Evolutionary conservation across 1,284 basidiomycete species (phyloP), one percentile per base, ranked within the genome.

Genomic region (Sanghuangporus sanghuang): DNA sequence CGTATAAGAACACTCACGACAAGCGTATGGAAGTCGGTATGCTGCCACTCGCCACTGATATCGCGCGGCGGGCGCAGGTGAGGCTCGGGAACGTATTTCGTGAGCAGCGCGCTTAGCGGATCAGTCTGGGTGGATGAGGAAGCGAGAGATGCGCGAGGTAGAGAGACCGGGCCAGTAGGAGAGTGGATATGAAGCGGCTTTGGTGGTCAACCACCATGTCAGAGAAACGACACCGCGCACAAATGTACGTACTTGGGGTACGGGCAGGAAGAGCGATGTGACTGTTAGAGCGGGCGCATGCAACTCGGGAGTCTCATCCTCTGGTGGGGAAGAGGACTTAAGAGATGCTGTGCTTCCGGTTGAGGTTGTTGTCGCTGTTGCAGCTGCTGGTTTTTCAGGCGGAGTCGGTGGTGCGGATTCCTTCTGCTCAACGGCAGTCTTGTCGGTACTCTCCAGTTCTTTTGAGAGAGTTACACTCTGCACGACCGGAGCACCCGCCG

Each of bases 181-280:
- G 16, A 57, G 55, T 36, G 61, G 61, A 57, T 50, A 60, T 16
- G 66, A 60, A 52, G 40, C 62, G 40, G 64, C 62, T 40, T 64
- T 61, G 72, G 78, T 80, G 67, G 76, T 79, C 71, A 86, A 73
- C 84, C 83, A 87, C 84, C 84, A 87, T 16, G 80, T 79, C 53
- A 88, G 76, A 59, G 72, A 70, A 71, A 67, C 67, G 42, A 77
- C 74, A 39, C 74, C 76, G 50, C 42, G 54, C 71, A 81, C 67
- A 16, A 73, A 76, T 66, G 76, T 73, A 77, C 79, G 81, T 81
- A 92, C 90, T 77, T 90, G 90, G 57, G 90, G 90, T 44, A 92
- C 87, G 11, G 90, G 91, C 54, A 92, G 77, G 72, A 93, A 93
- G 85, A 92, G 88, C 48, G 85, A 86, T 32, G 89, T 84, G 27